phyloP scores from a whole-genome alignment of 129 eudicot genomes.

The Escallonia herrerae region DNA sequence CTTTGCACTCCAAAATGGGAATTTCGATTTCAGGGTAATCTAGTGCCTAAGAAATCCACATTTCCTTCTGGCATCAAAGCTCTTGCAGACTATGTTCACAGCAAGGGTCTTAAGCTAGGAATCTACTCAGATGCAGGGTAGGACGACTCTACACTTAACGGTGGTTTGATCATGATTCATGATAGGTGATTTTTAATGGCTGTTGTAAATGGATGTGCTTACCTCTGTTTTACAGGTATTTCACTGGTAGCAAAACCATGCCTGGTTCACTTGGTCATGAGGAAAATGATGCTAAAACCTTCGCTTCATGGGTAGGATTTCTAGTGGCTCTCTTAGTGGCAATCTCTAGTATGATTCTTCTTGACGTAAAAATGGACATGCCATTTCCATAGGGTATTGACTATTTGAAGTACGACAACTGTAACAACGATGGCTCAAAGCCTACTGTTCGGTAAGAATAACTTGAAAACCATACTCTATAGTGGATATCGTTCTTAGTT shows the following conservation, averaged over 20 bases:
- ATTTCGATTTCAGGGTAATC: constrained; percentile 43
- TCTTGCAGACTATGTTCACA: constrained; percentile 80
- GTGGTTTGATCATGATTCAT: neutral
- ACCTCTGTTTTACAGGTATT: constrained; percentile 38
- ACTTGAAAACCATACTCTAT: neutral
- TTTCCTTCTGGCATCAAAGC: constrained; percentile 89
- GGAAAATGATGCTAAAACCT: constrained; percentile 79
- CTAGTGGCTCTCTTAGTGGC: constrained; percentile 1
- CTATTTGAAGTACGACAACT: constrained; percentile 90
- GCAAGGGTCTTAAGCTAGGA: constrained; percentile 87
- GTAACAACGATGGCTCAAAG: constrained; percentile 57
- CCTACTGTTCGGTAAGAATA: constrained; percentile 64
- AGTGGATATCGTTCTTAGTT: neutral
- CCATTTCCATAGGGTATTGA: constrained; percentile 62
- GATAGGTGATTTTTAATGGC: neutral
- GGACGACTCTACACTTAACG: neutral
- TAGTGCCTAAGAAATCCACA: constrained; percentile 62
- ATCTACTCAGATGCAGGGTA: constrained; percentile 92
- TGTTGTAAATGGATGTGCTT: neutral
- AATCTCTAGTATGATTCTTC: too few species aligned
- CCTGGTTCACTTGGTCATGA: constrained; percentile 95
- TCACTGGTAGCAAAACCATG: constrained; percentile 74
- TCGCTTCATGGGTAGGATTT: constrained; percentile 80
- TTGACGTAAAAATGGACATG: neutral
- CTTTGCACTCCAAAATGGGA: neutral